Conservation (phyloP, 2,329 filamentous ascomycete genomes). For the Rhynchosporium agropyri region DNA sequence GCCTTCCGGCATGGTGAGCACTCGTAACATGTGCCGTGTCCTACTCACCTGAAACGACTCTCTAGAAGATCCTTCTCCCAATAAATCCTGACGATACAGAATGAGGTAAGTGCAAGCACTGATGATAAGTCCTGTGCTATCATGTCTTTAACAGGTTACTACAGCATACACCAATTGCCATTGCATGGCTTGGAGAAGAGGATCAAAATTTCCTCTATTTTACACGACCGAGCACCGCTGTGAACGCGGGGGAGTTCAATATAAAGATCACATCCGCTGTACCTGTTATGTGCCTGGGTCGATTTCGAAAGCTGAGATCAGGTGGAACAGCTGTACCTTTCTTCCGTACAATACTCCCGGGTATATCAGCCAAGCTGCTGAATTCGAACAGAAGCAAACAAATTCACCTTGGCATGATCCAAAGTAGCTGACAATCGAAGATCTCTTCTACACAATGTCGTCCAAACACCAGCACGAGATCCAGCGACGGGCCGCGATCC, state of each 20-base stretch:
- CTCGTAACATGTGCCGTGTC: neutral
- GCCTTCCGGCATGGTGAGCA: neutral
- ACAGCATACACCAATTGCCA: too few relatives aligned
- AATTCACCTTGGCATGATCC: neutral
- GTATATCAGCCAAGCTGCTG: neutral
- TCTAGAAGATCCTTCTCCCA: neutral
- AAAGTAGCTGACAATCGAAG: neutral
- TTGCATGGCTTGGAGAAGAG: conserved; percentile 3
- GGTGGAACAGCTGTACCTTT: neutral
- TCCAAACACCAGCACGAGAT: conserved; percentile 3
- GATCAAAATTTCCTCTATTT: too few relatives aligned
- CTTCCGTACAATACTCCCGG: neutral
- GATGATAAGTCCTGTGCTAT: too few relatives aligned
- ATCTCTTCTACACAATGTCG: conserved; percentile 2
- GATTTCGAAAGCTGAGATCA: neutral
- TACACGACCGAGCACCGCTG: too few relatives aligned
- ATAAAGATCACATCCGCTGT: neutral
- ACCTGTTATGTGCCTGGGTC: conserved; percentile 4
- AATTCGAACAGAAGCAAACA: neutral
- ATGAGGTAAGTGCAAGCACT: too few relatives aligned
- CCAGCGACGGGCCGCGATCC: too few relatives aligned
- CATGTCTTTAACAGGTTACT: too few relatives aligned
- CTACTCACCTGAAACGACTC: too few relatives aligned
- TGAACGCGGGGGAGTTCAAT: neutral
- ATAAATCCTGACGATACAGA: too few relatives aligned